A percentile compares a stretch with the other conserved stretches of the same genome.
Evolutionary conservation across 768 basidiomycete species (phyloP).

Genomic region (Phaeolepiota aurea): DNA sequence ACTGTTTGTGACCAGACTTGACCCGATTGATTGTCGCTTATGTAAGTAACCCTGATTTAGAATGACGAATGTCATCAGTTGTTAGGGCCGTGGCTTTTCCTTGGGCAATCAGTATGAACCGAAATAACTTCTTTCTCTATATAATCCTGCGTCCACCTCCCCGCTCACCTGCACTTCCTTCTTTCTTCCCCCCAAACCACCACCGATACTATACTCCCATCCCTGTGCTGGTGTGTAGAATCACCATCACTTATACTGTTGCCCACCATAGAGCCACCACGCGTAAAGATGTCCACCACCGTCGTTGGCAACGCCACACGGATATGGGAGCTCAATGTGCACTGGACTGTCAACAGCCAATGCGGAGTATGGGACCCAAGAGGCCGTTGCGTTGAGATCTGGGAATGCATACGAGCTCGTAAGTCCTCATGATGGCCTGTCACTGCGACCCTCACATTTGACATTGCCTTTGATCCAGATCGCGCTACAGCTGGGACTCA

Average conservation of each 20-base stretch:
- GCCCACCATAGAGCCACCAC: constrained; percentile 2
- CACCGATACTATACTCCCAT: no score
- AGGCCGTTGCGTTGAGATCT: constrained; percentile 62
- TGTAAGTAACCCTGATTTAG: not conserved
- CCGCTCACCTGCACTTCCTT: not conserved
- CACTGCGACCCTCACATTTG: constrained; percentile 3
- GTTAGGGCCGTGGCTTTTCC: not conserved
- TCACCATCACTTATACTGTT: not conserved
- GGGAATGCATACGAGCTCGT: constrained; percentile 71
- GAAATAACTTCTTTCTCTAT: not conserved
- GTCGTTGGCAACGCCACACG: constrained; percentile 60
- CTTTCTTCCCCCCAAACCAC: not conserved
- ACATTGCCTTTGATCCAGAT: constrained; percentile 28
- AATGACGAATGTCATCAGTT: not conserved
- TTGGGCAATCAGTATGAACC: not conserved
- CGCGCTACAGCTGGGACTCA: constrained; percentile 47
- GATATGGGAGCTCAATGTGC: constrained; percentile 61
- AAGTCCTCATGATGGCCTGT: constrained; percentile 18
- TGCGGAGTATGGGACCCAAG: constrained; percentile 67
- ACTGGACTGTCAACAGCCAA: constrained; percentile 59
- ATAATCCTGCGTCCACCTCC: not conserved
- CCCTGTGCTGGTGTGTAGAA: not conserved
- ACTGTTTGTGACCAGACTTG: no score
- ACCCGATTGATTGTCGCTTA: no score
- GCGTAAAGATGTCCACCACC: constrained; percentile 25